Evolutionary conservation across 345 rosid species (phyloP), one percentile per base, ranked within the genome.

Genomic region (Lagerstroemia speciosa): DNA sequence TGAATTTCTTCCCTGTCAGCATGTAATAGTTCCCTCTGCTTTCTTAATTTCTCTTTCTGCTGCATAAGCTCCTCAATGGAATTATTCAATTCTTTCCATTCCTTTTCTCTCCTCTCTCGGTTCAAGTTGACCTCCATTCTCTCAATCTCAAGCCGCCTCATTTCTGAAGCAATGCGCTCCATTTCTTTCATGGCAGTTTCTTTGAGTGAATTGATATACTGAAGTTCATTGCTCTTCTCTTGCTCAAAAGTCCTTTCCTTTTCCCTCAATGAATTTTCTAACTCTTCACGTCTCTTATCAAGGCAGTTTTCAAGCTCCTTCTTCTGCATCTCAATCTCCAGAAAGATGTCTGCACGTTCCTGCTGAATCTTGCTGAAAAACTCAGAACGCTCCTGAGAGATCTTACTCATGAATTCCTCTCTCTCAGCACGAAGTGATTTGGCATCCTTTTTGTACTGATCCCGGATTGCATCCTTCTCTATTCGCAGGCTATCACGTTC

Each of bases 271-370:
- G 85, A 78, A 76, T 82, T 73, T 71, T 94, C 96, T 61, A 94
- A 71, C 67, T 94, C 99, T 72, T 94, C 98, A 46, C 88, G 85
- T 79, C 84, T 89, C 70, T 72, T 86, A 68, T 85, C 87, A 52
- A 89, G 76, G 78, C 89, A 83, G 70, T 82, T 81, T 76, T 92
- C 97, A 73, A 94, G 52, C 77, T 94, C 97, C 67, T 83, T 82
- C 79, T 87, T 89, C 75, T 83, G 97, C 85, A 84, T 78, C 83
- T 89, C 98, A 75, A 89, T 85, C 12, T 89, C 96, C 74, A 87
- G 78, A 71, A 88, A 73, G 75, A 92, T 87, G 68, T 89, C 89
- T 30, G 87, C 84, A 43, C 96, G 97, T 75, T 94, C 97, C 24
- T 84, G 81, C 43, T 94, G 93, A 80, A 88, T 84, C 81, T 87